Evolutionary conservation across 495 filamentous ascomycete genomes (phyloP).

Genomic region (Penicillium lagena): DNA sequence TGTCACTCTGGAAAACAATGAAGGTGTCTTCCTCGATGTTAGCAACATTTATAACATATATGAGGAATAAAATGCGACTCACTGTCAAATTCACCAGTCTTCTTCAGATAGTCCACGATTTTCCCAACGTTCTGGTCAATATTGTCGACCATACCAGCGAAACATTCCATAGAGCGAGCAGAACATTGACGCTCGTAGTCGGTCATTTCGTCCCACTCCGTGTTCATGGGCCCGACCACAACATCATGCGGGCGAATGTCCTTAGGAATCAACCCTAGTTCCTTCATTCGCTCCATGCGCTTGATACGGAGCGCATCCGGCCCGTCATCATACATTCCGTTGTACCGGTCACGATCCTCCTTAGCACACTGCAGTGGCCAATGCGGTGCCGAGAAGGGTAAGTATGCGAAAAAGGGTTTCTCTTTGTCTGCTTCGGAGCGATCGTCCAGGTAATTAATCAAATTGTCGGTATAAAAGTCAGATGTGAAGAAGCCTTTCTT

Average conservation of each 20-base stretch:
- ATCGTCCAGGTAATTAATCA: constrained; percentile 33
- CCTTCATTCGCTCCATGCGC: constrained; percentile 9
- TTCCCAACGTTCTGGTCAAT: constrained; percentile 47
- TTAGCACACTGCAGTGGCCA: constrained; percentile 34
- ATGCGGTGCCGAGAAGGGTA: constrained; percentile 36
- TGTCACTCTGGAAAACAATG: constrained; percentile 47
- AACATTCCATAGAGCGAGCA: constrained; percentile 42
- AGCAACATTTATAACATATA: no score
- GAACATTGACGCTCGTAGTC: constrained; percentile 24
- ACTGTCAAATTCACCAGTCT: constrained; percentile 43
- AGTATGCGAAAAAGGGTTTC: constrained; percentile 34
- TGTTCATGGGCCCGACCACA: constrained; percentile 18
- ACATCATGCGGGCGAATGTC: constrained; percentile 26
- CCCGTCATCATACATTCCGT: constrained; percentile 32
- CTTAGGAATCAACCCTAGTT: constrained; percentile 21
- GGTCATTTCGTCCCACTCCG: constrained; percentile 2
- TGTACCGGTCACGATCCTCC: constrained; percentile 24
- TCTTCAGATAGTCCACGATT: constrained; percentile 37
- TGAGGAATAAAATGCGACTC: no score
- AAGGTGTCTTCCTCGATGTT: constrained; percentile 28
- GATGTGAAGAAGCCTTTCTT: constrained; percentile 29
- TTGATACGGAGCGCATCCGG: constrained; percentile 24
- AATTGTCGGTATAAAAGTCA: constrained; percentile 29
- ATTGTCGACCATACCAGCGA: constrained; percentile 47
- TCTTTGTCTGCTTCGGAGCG: constrained; percentile 29